phyloP scores from a whole-genome alignment of 768 basidiomycete genomes.

The Saitozyma sp. region DNA sequence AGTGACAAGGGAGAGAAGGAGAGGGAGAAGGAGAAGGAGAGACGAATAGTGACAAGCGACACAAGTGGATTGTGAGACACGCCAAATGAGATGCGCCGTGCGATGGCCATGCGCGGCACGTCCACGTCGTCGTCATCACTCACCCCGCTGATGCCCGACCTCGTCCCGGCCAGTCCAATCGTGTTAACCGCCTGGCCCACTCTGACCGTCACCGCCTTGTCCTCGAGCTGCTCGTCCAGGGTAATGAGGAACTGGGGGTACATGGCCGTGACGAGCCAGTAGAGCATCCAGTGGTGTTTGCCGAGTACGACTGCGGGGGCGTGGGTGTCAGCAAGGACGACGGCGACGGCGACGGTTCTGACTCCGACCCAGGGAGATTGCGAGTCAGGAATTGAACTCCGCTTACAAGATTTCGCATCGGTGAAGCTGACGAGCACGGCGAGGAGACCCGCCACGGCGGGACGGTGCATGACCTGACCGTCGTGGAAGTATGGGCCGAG shows the following conservation, averaged over 20 bases:
- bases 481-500: conserved; percentile 96
- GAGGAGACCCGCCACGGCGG: conserved; percentile 84
- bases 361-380: neutral
- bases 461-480: conserved; percentile 80
- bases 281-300: conserved; percentile 98
- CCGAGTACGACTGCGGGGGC: conserved; percentile 73
- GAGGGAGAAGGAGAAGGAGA: neutral
- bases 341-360: neutral
- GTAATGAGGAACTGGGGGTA: conserved; percentile 98
- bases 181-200: conserved; percentile 97
- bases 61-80: no score
- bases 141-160: conserved; percentile 57
- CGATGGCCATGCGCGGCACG: neutral
- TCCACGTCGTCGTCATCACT: conserved; percentile 13
- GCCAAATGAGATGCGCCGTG: no score
- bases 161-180: conserved; percentile 96
- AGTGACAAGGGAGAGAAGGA: neutral
- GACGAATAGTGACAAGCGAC: neutral
- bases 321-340: conserved; percentile 6
- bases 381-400: neutral
- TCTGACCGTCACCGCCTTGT: conserved; percentile 83
- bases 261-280: conserved; percentile 93
- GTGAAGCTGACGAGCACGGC: conserved; percentile 89
- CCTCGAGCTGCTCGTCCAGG: conserved; percentile 85
- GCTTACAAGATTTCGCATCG: conserved; percentile 88